These are phyloP conservation scores for Ophiostoma ulmi DNA, from an alignment of 2,329 filamentous ascomycete species.

Conservation along the genomic window DNA sequence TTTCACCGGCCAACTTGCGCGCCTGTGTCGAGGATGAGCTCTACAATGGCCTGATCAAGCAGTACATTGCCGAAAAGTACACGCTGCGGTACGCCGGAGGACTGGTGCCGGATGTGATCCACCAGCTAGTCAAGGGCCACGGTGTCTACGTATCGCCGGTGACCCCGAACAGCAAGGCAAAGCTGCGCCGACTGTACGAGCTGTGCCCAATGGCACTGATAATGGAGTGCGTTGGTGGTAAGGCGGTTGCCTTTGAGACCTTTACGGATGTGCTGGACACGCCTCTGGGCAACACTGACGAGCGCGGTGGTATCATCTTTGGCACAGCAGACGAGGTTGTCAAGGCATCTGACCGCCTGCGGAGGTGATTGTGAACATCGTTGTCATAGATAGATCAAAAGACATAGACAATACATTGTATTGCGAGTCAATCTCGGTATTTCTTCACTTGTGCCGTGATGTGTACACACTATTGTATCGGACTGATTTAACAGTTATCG, in stretches of 20 bases:
- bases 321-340: conserved; percentile 48
- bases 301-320: conserved; percentile 47
- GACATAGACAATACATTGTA: neutral
- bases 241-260: conserved; percentile 46
- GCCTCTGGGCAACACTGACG: conserved; percentile 41
- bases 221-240: conserved; percentile 55
- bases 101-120: conserved; percentile 56
- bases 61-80: conserved; percentile 50
- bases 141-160: conserved; percentile 58
- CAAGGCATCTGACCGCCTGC: conserved; percentile 14
- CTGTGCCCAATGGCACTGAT: conserved; percentile 55
- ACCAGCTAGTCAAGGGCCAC: conserved; percentile 56
- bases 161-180: conserved; percentile 47
- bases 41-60: conserved; percentile 47
- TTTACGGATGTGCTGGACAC: conserved; percentile 38
- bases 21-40: conserved; percentile 46
- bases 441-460: no score
- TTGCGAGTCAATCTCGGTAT: neutral
- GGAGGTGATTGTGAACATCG: neutral
- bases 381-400: neutral
- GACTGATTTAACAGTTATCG: no score
- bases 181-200: conserved; percentile 56
- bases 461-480: no score
- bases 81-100: conserved; percentile 58
- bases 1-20: conserved; percentile 58